Evolutionary conservation across 129 eudicot species (phyloP), one percentile per base, ranked within the genome.

Genomic region (Gnaphalium uliginosum): DNA sequence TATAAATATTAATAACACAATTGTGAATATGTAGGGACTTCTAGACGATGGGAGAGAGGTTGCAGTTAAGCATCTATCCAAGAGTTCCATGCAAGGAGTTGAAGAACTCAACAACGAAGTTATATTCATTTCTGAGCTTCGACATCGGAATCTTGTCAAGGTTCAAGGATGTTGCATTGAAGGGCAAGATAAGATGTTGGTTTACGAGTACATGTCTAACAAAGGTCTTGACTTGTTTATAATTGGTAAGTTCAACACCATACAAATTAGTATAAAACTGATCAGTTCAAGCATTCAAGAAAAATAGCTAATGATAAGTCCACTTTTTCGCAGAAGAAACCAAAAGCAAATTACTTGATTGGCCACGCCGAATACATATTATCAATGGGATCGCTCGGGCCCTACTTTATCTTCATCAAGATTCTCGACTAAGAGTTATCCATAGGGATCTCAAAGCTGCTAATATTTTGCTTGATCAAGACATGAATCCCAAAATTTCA

Each of bases 391-490:
- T 86, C 58, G 83, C 88, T 56, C 67, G 88, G 8, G 91, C 86
- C 0, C 79, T 86, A 25, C 69, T 86, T 64, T 86, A 86, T 64
- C 87, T 83, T 71, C 90, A 86, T 68, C 80, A 81, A 75, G 87
- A 86, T 68, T 86, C 88, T 18, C 60, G 86, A 62, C 75, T 84
- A 2, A 41, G 81, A 75, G 77, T 86, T 50, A 86, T 83, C 23
- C 88, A 86, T 56, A 76, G 90, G 46, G 91, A 87, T 67, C 89
- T 87, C 33, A 85, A 87, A 66, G 70, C 85, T 3, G 74, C 82
- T 61, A 87, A 85, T 33, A 85, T 87, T 72, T 58, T 85, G 57
- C 68, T 87, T 14, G 92, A 87, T 72, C 23, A 17, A 11, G 80
- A 87, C 30, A 67, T 87, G 83, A 84, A 77, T 43, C 79, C 89